Percentiles rank a stretch among this genome's conserved stretches.
Conservation (phyloP, 2,329 filamentous ascomycete genomes). For the Ophiostoma novo-ulmi region DNA sequence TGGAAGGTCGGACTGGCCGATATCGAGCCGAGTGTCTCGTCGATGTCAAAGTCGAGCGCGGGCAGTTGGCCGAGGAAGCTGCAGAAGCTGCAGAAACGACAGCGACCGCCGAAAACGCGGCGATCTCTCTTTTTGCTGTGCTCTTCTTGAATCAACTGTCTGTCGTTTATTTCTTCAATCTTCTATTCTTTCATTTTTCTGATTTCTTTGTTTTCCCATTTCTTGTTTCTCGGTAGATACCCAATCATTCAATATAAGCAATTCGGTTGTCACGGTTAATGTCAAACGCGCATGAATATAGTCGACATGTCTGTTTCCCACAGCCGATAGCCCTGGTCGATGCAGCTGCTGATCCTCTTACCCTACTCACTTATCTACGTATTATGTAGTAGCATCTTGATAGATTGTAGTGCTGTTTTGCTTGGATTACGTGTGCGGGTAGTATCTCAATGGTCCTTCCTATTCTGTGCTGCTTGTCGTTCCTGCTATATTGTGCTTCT, state of each 20-base stretch:
- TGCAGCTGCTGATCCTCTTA: no score
- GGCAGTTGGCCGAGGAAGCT: constrained; percentile 11
- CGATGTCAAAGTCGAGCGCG: neutral
- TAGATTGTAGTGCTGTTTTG: no score
- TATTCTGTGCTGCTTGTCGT: neutral
- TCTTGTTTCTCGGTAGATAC: neutral
- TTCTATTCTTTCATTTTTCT: neutral
- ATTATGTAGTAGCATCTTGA: no score
- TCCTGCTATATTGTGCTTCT: neutral
- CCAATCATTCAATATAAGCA: neutral
- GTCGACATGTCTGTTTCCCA: no score
- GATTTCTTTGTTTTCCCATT: neutral
- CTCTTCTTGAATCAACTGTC: neutral
- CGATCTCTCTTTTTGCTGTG: neutral
- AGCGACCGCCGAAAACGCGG: neutral
- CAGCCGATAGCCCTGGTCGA: no score
- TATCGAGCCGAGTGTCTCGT: neutral
- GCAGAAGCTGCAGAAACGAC: neutral
- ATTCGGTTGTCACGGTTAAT: neutral
- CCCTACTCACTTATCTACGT: no score
- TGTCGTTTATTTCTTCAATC: neutral
- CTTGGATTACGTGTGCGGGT: no score
- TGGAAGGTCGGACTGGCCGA: neutral
- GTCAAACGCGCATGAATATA: neutral
- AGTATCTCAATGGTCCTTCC: neutral